A percentile compares a stretch with the other conserved stretches of the same genome.
Evolutionary conservation across 2,329 filamentous ascomycete species (phyloP).

Genomic region (Endoconidiophora laricicola): DNA sequence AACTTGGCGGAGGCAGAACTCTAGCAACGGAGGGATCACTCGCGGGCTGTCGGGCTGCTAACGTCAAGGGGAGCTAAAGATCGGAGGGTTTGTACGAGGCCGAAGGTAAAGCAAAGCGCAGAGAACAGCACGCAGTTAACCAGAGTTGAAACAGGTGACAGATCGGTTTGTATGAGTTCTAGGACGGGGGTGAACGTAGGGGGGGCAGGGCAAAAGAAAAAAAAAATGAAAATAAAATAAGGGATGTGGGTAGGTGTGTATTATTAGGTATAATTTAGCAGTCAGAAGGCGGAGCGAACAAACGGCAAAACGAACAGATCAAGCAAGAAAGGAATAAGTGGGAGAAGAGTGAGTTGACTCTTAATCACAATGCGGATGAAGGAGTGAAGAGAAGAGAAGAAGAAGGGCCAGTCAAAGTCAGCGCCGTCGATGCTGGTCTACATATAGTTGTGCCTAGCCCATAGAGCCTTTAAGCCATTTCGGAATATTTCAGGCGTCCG

Average conservation of each 20-base stretch:
- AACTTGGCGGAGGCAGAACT: too few species aligned
- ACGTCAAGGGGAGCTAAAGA: too few species aligned
- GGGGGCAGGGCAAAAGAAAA: background rate
- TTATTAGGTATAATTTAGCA: background rate
- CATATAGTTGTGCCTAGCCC: background rate
- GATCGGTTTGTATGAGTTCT: background rate
- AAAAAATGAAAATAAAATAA: background rate
- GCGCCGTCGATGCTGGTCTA: background rate
- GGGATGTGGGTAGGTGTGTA: background rate
- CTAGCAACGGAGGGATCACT: too few species aligned
- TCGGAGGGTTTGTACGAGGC: too few species aligned
- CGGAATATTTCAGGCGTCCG: too few species aligned
- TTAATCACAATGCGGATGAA: background rate
- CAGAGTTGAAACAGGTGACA: background rate
- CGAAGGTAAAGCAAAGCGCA: background rate
- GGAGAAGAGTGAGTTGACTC: background rate
- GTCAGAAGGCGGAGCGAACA: too few species aligned
- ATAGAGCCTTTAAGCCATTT: too few species aligned
- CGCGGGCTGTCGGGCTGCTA: too few species aligned
- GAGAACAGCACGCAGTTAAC: background rate
- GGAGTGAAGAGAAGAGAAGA: constrained; percentile 6
- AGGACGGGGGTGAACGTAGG: background rate
- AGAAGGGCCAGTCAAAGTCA: background rate
- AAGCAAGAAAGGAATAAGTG: too few species aligned
- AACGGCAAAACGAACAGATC: too few species aligned